Percentiles rank a stretch among this genome's conserved stretches.
Conservation (phyloP, 768 basidiomycete species). For the Mycena chlorophos region DNA sequence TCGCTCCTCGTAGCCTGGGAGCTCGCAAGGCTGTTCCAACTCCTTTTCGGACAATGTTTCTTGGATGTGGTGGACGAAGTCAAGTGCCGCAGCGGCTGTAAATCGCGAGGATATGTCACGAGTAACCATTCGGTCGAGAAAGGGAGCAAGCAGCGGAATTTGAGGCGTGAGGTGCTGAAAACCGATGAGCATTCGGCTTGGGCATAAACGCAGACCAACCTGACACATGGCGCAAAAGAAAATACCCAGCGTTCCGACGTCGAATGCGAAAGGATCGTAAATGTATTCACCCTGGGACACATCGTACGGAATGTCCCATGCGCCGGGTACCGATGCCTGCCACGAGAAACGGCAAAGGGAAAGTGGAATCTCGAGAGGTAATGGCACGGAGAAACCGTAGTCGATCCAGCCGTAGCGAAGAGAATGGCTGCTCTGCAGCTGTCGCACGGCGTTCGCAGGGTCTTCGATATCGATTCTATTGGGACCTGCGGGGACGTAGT, state of each 20-base stretch:
- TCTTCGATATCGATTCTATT: neutral
- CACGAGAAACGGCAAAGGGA: neutral
- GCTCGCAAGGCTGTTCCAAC: neutral
- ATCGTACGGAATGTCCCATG: constrained; percentile 8
- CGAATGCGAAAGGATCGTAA: constrained; percentile 29
- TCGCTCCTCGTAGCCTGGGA: neutral
- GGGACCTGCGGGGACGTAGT: constrained; percentile 3
- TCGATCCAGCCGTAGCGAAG: neutral
- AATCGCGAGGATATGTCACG: neutral
- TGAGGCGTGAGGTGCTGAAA: neutral
- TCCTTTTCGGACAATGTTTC: neutral
- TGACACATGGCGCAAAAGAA: constrained; percentile 5
- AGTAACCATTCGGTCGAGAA: neutral
- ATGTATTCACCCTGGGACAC: constrained; percentile 25
- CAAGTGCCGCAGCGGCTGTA: neutral
- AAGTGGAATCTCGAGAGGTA: neutral
- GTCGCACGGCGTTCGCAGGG: neutral
- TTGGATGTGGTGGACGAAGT: neutral
- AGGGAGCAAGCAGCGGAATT: neutral
- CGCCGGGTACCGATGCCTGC: neutral
- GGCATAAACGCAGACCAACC: too few species aligned
- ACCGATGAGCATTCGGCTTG: neutral
- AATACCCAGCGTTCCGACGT: constrained; percentile 29
- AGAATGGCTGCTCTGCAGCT: neutral
- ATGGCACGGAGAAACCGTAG: neutral